Percentiles rank a stretch among this genome's conserved stretches.
These are phyloP conservation scores for Penicillium argentinense DNA, from an alignment of 495 filamentous ascomycete species.

Conservation along the genomic window DNA sequence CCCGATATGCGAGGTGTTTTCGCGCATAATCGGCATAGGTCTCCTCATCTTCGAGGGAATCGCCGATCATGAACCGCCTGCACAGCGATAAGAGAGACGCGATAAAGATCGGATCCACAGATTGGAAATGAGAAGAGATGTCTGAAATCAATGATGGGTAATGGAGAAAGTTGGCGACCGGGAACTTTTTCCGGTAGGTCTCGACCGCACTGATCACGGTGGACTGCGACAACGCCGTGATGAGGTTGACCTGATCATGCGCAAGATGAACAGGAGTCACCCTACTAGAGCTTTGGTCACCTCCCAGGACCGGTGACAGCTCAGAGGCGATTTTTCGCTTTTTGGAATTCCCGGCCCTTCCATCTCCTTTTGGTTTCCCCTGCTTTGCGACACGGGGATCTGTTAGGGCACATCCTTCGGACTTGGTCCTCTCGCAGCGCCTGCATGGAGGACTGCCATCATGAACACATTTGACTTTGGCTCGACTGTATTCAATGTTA, in stretches of 20 bases:
- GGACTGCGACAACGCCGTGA: slow-evolving; percentile 27
- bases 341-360: slow-evolving; percentile 2
- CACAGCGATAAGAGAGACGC: slow-evolving; percentile 42
- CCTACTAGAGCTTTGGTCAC: not conserved
- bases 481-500: slow-evolving; percentile 29
- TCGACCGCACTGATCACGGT: slow-evolving; percentile 41
- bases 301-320: not conserved
- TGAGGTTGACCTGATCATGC: slow-evolving; percentile 17
- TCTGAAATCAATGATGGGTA: slow-evolving; percentile 45
- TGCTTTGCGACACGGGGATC: slow-evolving; percentile 27
- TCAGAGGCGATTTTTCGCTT: slow-evolving; percentile 16
- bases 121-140: slow-evolving; percentile 31
- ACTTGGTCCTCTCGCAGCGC: slow-evolving; percentile 33
- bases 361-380: slow-evolving; percentile 1
- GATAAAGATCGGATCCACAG: slow-evolving; percentile 43
- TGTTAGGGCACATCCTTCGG: slow-evolving; percentile 28
- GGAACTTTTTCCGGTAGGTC: slow-evolving; percentile 44
- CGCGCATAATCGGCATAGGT: slow-evolving; percentile 41
- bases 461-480: slow-evolving; percentile 47
- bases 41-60: slow-evolving; percentile 30
- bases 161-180: slow-evolving; percentile 44
- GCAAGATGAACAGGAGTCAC: not conserved
- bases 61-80: slow-evolving; percentile 36
- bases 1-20: slow-evolving; percentile 34
- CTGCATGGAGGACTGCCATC: slow-evolving; percentile 41